Evolutionary conservation across 371 early-diverging fungal genomes (phyloP).

Genomic region (Fennellomyces sp.): DNA sequence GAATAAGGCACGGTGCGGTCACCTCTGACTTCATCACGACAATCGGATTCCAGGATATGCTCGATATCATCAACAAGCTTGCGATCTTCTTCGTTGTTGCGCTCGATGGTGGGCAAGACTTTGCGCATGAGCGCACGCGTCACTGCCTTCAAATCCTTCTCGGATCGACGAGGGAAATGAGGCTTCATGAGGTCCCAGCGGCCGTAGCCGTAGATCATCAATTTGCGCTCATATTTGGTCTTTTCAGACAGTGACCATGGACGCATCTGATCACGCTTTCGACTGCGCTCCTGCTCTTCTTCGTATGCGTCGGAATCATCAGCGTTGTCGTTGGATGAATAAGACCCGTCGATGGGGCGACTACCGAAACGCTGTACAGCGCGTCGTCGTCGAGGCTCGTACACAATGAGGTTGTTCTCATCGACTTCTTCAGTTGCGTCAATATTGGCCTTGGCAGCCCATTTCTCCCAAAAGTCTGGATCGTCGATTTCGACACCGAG

Average conservation of each 20-base stretch:
- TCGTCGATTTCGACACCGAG: conserved; percentile 86
- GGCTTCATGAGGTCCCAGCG: conserved; percentile 73
- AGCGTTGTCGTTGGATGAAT: conserved; percentile 45
- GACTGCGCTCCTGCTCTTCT: conserved; percentile 29
- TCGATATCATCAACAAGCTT: conserved; percentile 47
- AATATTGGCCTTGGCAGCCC: conserved; percentile 83
- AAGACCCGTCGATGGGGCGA: conserved; percentile 37
- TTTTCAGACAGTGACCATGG: conserved; percentile 82
- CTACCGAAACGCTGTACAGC: conserved; percentile 62
- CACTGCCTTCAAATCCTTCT: conserved; percentile 61
- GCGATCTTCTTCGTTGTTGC: conserved; percentile 48
- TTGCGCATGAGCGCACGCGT: conserved; percentile 46
- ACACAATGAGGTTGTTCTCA: conserved; percentile 65
- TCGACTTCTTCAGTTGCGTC: conserved; percentile 60
- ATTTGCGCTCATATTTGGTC: conserved; percentile 76
- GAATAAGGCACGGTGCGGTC: conserved; percentile 61
- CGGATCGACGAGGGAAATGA: conserved; percentile 61
- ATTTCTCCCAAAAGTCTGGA: conserved; percentile 98
- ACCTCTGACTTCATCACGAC: conserved; percentile 29
- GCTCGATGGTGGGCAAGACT: conserved; percentile 33
- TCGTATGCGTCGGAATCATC: conserved; percentile 54
- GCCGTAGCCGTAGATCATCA: conserved; percentile 85
- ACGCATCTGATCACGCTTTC: conserved; percentile 42
- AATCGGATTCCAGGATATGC: conserved; percentile 34
- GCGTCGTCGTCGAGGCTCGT: conserved; percentile 69